phyloP scores from a whole-genome alignment of 257 asterid species.

The Lycium barbarum region DNA sequence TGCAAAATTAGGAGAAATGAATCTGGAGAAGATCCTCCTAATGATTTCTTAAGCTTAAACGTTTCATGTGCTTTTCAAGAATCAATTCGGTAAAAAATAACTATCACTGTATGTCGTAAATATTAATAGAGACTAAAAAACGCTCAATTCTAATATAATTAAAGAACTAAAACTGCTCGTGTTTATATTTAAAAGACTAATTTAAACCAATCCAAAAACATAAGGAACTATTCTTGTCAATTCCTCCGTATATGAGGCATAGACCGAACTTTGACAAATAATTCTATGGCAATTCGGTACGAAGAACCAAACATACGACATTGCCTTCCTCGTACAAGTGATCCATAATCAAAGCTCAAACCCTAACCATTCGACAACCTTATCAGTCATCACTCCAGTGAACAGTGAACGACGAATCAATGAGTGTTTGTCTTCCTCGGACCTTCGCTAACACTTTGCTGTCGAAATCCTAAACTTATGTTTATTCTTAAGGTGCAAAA shows the following conservation, averaged over 20 bases:
- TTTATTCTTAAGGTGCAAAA: too few relatives aligned
- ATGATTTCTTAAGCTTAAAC: too few relatives aligned
- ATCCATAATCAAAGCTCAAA: constrained; percentile 15
- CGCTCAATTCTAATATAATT: background rate
- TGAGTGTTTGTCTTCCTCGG: too few relatives aligned
- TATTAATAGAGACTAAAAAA: too few relatives aligned
- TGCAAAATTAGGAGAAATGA: too few relatives aligned
- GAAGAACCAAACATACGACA: background rate
- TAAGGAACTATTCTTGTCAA: background rate
- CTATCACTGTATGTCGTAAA: too few relatives aligned
- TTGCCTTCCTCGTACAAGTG: background rate
- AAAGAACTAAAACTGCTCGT: background rate
- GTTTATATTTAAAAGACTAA: background rate
- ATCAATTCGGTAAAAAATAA: too few relatives aligned
- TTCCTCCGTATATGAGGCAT: background rate
- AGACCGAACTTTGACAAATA: background rate
- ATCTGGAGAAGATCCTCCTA: too few relatives aligned
- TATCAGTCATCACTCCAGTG: background rate
- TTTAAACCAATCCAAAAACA: background rate
- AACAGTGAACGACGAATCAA: background rate
- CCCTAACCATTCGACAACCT: constrained; percentile 19
- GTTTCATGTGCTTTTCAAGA: too few relatives aligned
- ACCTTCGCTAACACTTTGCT: too few relatives aligned
- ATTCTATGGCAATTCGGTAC: background rate
- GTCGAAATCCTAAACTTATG: too few relatives aligned